Conservation (phyloP, 495 filamentous ascomycete species). For the Acidomyces sp. region DNA sequence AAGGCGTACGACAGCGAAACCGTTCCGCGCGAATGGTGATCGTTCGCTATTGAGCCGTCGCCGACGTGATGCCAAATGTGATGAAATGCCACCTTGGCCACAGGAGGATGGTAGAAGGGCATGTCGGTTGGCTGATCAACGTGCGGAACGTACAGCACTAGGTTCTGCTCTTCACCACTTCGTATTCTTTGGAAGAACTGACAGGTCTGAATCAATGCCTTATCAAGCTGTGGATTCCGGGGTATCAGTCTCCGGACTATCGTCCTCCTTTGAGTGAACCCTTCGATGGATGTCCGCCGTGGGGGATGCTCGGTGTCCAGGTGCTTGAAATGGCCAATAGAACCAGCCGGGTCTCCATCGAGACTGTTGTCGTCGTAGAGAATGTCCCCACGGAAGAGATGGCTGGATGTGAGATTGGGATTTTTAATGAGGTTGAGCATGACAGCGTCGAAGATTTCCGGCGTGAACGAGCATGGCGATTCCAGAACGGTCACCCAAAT, state of each 20-base stretch:
- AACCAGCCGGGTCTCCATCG: slow-evolving; percentile 3
- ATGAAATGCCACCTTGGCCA: slow-evolving; percentile 58
- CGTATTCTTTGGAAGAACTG: slow-evolving; percentile 39
- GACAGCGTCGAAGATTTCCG: slow-evolving; percentile 45
- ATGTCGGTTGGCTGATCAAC: slow-evolving; percentile 44
- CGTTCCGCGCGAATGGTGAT: slow-evolving; percentile 28
- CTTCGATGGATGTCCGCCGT: slow-evolving; percentile 32
- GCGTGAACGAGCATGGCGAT: slow-evolving; percentile 41
- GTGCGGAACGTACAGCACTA: slow-evolving; percentile 75
- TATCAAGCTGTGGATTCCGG: slow-evolving; percentile 63
- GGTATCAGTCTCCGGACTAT: slow-evolving; percentile 67
- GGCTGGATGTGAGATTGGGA: slow-evolving; percentile 72
- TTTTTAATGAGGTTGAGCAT: slow-evolving; percentile 66
- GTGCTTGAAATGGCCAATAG: slow-evolving; percentile 21
- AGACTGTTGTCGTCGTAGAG: slow-evolving; percentile 37
- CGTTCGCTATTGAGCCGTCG: background rate
- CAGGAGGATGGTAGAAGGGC: slow-evolving; percentile 76
- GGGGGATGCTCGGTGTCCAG: slow-evolving; percentile 28
- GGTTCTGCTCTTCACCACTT: slow-evolving; percentile 25
- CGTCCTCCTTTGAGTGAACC: slow-evolving; percentile 43
- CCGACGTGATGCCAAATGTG: slow-evolving; percentile 40
- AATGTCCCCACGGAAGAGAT: slow-evolving; percentile 80
- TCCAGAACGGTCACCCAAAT: slow-evolving; percentile 28
- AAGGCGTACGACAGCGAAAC: slow-evolving; percentile 58
- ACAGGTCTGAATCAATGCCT: slow-evolving; percentile 64